Evolutionary conservation across 345 rosid species (phyloP).

Genomic region (Triadica sebifera): DNA sequence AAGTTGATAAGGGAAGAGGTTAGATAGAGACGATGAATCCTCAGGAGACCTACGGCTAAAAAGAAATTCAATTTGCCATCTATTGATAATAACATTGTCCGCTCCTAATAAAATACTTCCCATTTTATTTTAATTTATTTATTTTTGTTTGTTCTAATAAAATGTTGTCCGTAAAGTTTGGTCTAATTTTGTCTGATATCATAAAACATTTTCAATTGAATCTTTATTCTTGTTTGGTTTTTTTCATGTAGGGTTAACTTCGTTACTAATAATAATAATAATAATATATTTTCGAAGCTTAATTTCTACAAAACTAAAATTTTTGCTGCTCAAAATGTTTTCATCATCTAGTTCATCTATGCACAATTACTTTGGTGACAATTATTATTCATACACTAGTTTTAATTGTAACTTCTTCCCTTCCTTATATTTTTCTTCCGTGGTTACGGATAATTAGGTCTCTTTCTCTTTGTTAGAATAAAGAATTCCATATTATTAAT

Average conservation of each 20-base stretch:
- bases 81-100: slow-evolving; percentile 13
- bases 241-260: neutral
- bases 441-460: no score
- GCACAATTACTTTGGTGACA: no score
- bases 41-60: neutral
- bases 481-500: no score
- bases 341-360: no score
- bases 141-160: neutral
- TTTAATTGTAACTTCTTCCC: no score
- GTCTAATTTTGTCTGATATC: neutral
- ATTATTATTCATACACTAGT: no score
- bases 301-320: no score
- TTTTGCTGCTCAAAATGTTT: no score
- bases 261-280: neutral
- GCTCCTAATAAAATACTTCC: neutral
- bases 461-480: no score
- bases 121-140: neutral
- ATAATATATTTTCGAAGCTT: no score
- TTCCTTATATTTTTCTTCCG: no score
- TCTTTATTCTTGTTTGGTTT: neutral
- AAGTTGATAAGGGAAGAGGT: neutral
- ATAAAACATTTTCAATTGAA: no score
- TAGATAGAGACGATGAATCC: neutral
- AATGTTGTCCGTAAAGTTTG: neutral
- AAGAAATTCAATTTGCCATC: slow-evolving; percentile 21